A percentile compares a stretch with the other conserved stretches of the same genome.
phyloP scores from a whole-genome alignment of 2,329 filamentous ascomycete species.

The Cercospora nicotianae region DNA sequence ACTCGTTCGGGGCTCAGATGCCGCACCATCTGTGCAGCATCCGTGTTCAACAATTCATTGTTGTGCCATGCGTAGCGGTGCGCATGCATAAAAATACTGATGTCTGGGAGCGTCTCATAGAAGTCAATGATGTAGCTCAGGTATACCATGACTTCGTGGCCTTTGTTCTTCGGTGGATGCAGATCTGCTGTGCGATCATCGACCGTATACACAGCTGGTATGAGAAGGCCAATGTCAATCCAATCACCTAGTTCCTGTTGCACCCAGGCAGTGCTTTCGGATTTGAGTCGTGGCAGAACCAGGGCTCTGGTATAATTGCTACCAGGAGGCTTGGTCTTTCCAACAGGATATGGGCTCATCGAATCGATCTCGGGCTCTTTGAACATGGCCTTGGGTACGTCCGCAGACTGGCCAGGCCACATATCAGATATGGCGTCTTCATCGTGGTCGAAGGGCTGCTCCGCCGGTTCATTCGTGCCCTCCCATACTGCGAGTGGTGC shows the following conservation, averaged over 20 bases:
- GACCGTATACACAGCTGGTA: slow-evolving; percentile 53
- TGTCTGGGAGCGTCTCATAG: slow-evolving; percentile 60
- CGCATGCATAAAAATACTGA: slow-evolving; percentile 62
- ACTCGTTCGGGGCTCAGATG: slow-evolving; percentile 50
- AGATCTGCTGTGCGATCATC: slow-evolving; percentile 49
- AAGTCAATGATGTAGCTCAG: slow-evolving; percentile 62
- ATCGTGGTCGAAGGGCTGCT: slow-evolving; percentile 21
- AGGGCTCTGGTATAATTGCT: slow-evolving; percentile 56
- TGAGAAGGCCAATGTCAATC: slow-evolving; percentile 39
- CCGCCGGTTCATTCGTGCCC: slow-evolving; percentile 37
- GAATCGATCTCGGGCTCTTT: slow-evolving; percentile 32
- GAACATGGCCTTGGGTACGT: slow-evolving; percentile 22
- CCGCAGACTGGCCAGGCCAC: neutral
- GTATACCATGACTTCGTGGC: slow-evolving; percentile 64
- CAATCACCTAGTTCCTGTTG: slow-evolving; percentile 50
- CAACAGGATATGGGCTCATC: slow-evolving; percentile 33
- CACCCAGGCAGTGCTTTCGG: slow-evolving; percentile 59
- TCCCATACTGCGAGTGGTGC: slow-evolving; percentile 46
- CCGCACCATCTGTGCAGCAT: slow-evolving; percentile 48
- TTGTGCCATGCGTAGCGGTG: slow-evolving; percentile 61
- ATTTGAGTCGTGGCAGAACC: slow-evolving; percentile 55
- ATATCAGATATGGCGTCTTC: slow-evolving; percentile 4
- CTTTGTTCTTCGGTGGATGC: slow-evolving; percentile 58
- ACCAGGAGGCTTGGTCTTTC: slow-evolving; percentile 46
- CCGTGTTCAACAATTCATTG: slow-evolving; percentile 50